Percentiles rank a stretch among this genome's conserved stretches.
Evolutionary conservation across 164 flowering plant species (phyloP).

Genomic region (Berberis vulgaris): DNA sequence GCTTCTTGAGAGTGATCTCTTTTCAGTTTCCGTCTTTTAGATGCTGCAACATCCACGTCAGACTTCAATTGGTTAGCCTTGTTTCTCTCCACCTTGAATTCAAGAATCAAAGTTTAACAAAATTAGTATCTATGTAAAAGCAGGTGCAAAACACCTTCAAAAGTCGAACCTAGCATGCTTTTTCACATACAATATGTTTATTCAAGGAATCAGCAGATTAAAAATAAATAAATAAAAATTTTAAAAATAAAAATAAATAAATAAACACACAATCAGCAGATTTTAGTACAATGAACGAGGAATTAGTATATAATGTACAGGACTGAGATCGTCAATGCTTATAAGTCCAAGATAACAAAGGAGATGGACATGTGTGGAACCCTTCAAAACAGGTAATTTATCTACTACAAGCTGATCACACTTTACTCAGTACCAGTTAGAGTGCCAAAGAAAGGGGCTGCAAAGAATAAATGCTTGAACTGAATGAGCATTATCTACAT

Average conservation of each 20-base stretch:
- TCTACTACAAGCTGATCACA: no score
- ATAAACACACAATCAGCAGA: background rate
- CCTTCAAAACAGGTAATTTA: no score
- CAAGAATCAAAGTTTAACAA: constrained; percentile 10
- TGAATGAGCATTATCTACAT: no score
- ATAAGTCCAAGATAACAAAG: no score
- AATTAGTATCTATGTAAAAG: background rate
- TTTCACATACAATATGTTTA: no score
- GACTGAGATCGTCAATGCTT: no score
- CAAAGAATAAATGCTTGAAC: no score
- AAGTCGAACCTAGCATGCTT: no score
- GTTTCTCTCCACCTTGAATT: constrained; percentile 72
- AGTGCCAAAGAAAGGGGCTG: no score
- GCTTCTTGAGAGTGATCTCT: constrained; percentile 68
- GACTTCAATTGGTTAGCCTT: constrained; percentile 61
- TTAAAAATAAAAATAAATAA: background rate
- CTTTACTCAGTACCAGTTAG: no score
- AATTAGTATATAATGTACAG: no score
- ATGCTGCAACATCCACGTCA: constrained; percentile 67
- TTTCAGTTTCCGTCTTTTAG: constrained; percentile 85
- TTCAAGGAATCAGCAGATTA: background rate
- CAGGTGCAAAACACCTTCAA: background rate
- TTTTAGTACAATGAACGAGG: background rate
- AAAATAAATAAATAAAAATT: background rate
- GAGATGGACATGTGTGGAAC: no score